These are phyloP conservation scores for Yamadazyma phyllophila DNA, from an alignment of 805 yeast species.

Conservation along the genomic window DNA sequence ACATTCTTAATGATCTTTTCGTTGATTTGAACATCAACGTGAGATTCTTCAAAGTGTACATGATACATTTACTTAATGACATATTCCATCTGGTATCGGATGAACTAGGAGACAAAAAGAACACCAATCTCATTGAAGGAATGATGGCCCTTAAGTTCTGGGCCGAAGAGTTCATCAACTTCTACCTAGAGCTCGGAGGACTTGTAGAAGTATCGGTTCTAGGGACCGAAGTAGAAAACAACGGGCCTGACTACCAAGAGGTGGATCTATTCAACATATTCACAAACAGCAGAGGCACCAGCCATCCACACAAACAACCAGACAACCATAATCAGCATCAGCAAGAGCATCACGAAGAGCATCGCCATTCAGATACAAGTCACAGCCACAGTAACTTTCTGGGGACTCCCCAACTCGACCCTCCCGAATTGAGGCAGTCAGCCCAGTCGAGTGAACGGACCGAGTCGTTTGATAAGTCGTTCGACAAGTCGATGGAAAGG, in stretches of 20 bases:
- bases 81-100: slow-evolving; percentile 1
- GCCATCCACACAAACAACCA: neutral
- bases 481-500: slow-evolving; percentile 8
- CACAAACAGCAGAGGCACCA: neutral
- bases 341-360: neutral
- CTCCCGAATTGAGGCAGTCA: neutral
- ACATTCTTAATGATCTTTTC: neutral
- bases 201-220: slow-evolving; percentile 32
- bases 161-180: slow-evolving; percentile 69
- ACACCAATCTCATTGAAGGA: neutral
- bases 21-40: slow-evolving; percentile 2
- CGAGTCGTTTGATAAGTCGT: slow-evolving; percentile 6
- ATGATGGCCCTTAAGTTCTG: slow-evolving; percentile 51
- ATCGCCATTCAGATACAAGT: slow-evolving; percentile 1
- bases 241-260: slow-evolving; percentile 1
- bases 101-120: neutral
- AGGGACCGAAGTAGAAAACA: slow-evolving; percentile 1
- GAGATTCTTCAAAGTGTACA: slow-evolving; percentile 6
- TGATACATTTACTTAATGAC: slow-evolving; percentile 1
- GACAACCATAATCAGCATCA: neutral
- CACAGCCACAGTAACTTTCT: neutral
- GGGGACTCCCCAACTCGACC: neutral
- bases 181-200: slow-evolving; percentile 65
- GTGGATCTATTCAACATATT: neutral
- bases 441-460: slow-evolving; percentile 6